Conservation (phyloP, 2,329 filamentous ascomycete genomes). For the Lecanicillium sp. region DNA sequence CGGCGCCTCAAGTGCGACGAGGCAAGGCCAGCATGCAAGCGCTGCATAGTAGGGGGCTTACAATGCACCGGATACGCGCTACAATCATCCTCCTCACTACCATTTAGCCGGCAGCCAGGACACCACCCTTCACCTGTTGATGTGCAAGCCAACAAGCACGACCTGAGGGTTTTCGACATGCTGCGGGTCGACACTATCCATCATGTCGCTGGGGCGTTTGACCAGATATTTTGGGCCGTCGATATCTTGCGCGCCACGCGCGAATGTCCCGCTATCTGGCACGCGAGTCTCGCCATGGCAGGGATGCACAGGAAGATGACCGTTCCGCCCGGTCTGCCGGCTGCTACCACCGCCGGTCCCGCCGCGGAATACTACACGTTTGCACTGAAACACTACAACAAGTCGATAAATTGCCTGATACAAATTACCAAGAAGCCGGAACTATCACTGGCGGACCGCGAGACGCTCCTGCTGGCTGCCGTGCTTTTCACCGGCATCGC, state of each 20-base stretch:
- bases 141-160: background rate
- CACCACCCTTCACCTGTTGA: too few species aligned
- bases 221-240: conserved; percentile 3
- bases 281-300: conserved; percentile 2
- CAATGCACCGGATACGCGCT: conserved; percentile 23
- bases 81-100: too few species aligned
- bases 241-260: conserved; percentile 2
- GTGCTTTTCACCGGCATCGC: conserved; percentile 2
- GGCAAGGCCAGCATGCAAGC: conserved; percentile 14
- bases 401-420: conserved; percentile 2
- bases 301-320: conserved; percentile 1
- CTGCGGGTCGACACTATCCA: conserved; percentile 1
- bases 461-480: conserved; percentile 3
- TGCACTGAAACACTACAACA: conserved; percentile 5
- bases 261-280: conserved; percentile 5
- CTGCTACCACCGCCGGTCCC: too few species aligned
- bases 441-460: conserved; percentile 1
- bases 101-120: too few species aligned
- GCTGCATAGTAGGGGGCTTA: conserved; percentile 14
- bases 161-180: conserved; percentile 4
- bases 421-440: background rate
- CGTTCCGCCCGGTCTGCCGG: background rate
- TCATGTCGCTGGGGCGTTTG: conserved; percentile 2
- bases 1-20: conserved; percentile 21
- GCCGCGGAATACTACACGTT: too few species aligned